Percentiles rank a stretch among this genome's conserved stretches.
These are phyloP conservation scores for Nakataea oryzae DNA, from an alignment of 2,329 filamentous ascomycete species.

Conservation along the genomic window DNA sequence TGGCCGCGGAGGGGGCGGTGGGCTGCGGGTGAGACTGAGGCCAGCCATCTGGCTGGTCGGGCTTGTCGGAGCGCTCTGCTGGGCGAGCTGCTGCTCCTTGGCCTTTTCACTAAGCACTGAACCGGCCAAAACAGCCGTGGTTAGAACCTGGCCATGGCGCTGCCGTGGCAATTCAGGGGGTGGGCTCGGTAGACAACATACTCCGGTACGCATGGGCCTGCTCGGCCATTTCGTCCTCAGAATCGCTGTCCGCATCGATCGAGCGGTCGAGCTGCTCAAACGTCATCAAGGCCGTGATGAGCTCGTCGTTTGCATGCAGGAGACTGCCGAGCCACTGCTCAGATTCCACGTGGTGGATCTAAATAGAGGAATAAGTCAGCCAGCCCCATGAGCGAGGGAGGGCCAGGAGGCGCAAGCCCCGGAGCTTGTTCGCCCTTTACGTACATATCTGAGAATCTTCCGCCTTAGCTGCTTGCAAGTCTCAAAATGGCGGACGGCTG, in stretches of 20 bases:
- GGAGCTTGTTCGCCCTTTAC: constrained; percentile 14
- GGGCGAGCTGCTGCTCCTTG: constrained; percentile 33
- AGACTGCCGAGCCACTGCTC: constrained; percentile 89
- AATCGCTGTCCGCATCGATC: constrained; percentile 65
- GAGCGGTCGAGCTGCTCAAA: constrained; percentile 89
- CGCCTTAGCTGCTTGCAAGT: constrained; percentile 75
- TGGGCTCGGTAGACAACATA: constrained; percentile 21
- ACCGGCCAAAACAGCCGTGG: neutral
- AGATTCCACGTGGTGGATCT: constrained; percentile 82
- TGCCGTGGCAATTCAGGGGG: constrained; percentile 8
- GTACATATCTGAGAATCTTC: constrained; percentile 73
- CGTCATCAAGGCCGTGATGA: constrained; percentile 87
- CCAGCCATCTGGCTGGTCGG: constrained; percentile 27
- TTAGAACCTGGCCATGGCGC: neutral
- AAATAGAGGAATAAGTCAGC: neutral
- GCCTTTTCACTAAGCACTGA: constrained; percentile 43
- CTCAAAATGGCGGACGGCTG: constrained; percentile 70
- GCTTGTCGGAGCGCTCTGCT: constrained; percentile 18
- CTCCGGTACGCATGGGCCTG: constrained; percentile 55
- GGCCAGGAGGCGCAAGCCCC: neutral
- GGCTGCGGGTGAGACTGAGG: constrained; percentile 27
- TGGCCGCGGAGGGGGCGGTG: constrained; percentile 34
- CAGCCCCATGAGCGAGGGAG: neutral
- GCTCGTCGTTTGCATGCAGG: constrained; percentile 88
- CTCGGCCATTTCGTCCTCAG: constrained; percentile 56